Conservation (phyloP, 163 green algal genomes). For the Scenedesmus sp. region DNA sequence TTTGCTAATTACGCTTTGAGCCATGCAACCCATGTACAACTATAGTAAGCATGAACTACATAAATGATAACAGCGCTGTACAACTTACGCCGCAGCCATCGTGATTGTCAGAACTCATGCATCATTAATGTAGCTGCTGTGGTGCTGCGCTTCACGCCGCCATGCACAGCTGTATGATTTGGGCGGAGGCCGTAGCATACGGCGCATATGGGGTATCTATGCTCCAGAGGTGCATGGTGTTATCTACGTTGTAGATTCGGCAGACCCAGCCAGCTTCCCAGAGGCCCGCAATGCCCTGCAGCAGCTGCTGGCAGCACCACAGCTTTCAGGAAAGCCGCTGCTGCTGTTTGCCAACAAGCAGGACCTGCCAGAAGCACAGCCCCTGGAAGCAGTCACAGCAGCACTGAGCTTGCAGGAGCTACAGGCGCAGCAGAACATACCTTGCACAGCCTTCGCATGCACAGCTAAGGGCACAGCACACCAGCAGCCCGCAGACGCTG, state of each 20-base stretch:
- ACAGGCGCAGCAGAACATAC: not conserved
- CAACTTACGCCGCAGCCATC: too few species aligned
- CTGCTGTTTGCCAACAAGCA: conserved; percentile 84
- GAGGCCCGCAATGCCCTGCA: conserved; percentile 67
- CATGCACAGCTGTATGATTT: conserved; percentile 73
- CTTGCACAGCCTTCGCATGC: not conserved
- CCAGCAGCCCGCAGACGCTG: not conserved
- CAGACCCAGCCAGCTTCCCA: conserved; percentile 63
- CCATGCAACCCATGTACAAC: too few species aligned
- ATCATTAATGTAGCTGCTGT: not conserved
- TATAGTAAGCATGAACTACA: too few species aligned
- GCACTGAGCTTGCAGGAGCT: not conserved
- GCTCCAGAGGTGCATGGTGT: conserved; percentile 75
- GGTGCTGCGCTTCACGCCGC: conserved; percentile 39
- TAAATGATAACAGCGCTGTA: not conserved
- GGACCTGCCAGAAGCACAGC: conserved; percentile 62
- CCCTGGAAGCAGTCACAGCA: not conserved
- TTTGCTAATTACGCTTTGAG: not conserved
- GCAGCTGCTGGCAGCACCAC: conserved; percentile 57
- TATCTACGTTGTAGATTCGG: conserved; percentile 77
- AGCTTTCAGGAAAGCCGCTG: conserved; percentile 71
- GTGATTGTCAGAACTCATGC: not conserved
- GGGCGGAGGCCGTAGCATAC: conserved; percentile 67
- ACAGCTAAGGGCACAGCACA: not conserved
- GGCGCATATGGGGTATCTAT: conserved; percentile 74